A percentile compares a stretch with the other conserved stretches of the same genome.
These are phyloP conservation scores for Zancudomyces culisetae DNA, from an alignment of 371 early-diverging fungal species.

Conservation along the genomic window DNA sequence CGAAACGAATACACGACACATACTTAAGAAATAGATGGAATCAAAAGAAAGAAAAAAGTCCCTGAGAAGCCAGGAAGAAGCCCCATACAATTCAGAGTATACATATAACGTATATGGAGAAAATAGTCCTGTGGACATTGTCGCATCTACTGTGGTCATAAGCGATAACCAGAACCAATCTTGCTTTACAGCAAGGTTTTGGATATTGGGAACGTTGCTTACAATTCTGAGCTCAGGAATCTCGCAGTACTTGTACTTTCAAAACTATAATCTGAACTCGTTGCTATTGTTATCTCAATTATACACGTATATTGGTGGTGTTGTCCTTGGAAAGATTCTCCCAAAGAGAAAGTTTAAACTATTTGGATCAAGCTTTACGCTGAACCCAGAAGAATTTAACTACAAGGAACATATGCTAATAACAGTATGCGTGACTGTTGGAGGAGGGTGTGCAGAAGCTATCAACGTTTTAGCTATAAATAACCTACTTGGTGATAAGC, in stretches of 20 bases:
- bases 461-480: slow-evolving; percentile 28
- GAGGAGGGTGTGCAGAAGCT: slow-evolving; percentile 35
- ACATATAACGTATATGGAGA: not conserved
- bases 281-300: slow-evolving; percentile 32
- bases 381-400: slow-evolving; percentile 60
- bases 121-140: slow-evolving; percentile 3
- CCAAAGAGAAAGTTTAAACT: slow-evolving; percentile 9
- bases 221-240: slow-evolving; percentile 27
- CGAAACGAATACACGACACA: too few relatives aligned
- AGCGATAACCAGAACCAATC: slow-evolving; percentile 42
- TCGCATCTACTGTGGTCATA: not conserved
- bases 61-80: not conserved
- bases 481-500: not conserved
- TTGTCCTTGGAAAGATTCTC: slow-evolving; percentile 29
- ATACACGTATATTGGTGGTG: slow-evolving; percentile 34
- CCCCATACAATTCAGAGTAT: not conserved
- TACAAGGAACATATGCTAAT: slow-evolving; percentile 65
- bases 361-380: slow-evolving; percentile 12
- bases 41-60: not conserved
- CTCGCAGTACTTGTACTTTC: slow-evolving; percentile 45
- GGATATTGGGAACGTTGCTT: slow-evolving; percentile 37
- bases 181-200: slow-evolving; percentile 46
- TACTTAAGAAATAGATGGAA: too few relatives aligned
- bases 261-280: slow-evolving; percentile 27
- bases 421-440: slow-evolving; percentile 32